Conservation (phyloP, 805 yeast species). For the Wickerhamomyces tratensis region DNA sequence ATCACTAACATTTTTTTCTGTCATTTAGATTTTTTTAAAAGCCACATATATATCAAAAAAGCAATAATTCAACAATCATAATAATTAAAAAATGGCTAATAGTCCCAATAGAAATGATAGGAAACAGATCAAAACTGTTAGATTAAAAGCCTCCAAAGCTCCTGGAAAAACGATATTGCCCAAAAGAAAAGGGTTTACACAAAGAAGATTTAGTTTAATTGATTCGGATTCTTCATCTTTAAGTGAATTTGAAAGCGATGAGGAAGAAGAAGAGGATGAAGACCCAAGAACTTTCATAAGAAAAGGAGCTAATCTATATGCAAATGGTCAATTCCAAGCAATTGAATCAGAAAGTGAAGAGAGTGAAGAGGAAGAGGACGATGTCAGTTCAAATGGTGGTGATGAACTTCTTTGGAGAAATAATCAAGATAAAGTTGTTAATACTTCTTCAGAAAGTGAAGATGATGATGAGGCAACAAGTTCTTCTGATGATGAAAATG, state of each 20-base stretch:
- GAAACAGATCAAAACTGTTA: conserved; percentile 16
- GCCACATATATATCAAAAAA: too few species aligned
- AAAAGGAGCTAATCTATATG: conserved; percentile 17
- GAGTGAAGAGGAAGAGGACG: conserved; percentile 12
- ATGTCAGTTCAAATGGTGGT: neutral
- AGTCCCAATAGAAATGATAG: conserved; percentile 19
- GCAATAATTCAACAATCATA: too few species aligned
- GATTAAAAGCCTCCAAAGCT: conserved; percentile 17
- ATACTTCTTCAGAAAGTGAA: conserved; percentile 23
- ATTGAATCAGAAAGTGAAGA: conserved; percentile 23
- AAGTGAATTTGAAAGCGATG: conserved; percentile 28
- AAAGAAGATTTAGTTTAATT: conserved; percentile 32
- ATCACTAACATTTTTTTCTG: too few species aligned
- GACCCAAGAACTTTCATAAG: conserved; percentile 2
- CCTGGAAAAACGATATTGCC: conserved; percentile 19
- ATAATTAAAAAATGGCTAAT: conserved; percentile 16
- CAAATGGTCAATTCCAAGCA: conserved; percentile 21
- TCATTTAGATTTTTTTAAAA: too few species aligned
- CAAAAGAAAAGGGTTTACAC: conserved; percentile 15
- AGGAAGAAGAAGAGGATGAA: conserved; percentile 8
- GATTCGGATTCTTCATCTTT: conserved; percentile 32
- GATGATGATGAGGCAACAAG: conserved; percentile 31
- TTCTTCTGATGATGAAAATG: conserved; percentile 56
- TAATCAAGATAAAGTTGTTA: conserved; percentile 17
- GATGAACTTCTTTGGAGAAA: conserved; percentile 19